A percentile compares a stretch with the other conserved stretches of the same genome.
These are phyloP conservation scores for Boletus subcaerulescens DNA, from an alignment of 768 basidiomycete genomes.

Conservation along the genomic window DNA sequence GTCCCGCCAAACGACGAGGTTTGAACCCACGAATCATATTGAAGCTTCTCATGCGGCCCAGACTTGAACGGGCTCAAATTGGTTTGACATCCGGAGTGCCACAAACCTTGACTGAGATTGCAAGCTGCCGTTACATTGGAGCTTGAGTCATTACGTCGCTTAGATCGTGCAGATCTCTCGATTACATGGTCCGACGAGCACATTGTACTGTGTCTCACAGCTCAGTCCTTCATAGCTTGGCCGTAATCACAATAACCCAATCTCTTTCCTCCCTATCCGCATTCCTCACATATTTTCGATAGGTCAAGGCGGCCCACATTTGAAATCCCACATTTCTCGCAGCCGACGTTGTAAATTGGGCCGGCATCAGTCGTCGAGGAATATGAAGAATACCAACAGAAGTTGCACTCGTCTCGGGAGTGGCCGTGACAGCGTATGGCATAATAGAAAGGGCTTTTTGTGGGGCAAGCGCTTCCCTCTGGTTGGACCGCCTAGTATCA, in stretches of 20 bases:
- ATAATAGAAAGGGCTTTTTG: background rate
- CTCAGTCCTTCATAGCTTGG: background rate
- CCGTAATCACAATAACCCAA: background rate
- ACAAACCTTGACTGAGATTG: slow-evolving; percentile 8
- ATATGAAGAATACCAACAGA: background rate
- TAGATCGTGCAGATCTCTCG: slow-evolving; percentile 18
- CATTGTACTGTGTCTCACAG: background rate
- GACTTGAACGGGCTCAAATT: slow-evolving; percentile 4
- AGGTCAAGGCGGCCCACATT: background rate
- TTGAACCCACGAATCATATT: slow-evolving; percentile 15
- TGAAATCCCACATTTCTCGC: background rate
- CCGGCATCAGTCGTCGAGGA: background rate
- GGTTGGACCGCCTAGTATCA: too few relatives aligned
- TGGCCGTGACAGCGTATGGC: slow-evolving; percentile 1
- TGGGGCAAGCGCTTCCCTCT: background rate
- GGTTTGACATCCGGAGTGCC: slow-evolving; percentile 14
- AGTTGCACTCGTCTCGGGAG: slow-evolving; percentile 4
- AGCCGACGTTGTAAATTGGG: background rate
- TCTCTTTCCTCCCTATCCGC: too few relatives aligned
- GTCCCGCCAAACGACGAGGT: slow-evolving; percentile 7
- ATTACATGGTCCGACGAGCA: slow-evolving; percentile 2
- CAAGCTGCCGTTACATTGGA: slow-evolving; percentile 12
- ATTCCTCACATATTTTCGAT: background rate
- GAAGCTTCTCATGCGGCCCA: slow-evolving; percentile 7
- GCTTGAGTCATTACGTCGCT: slow-evolving; percentile 5